Conservation (phyloP, 768 basidiomycete genomes). For the Suillus spraguei region DNA sequence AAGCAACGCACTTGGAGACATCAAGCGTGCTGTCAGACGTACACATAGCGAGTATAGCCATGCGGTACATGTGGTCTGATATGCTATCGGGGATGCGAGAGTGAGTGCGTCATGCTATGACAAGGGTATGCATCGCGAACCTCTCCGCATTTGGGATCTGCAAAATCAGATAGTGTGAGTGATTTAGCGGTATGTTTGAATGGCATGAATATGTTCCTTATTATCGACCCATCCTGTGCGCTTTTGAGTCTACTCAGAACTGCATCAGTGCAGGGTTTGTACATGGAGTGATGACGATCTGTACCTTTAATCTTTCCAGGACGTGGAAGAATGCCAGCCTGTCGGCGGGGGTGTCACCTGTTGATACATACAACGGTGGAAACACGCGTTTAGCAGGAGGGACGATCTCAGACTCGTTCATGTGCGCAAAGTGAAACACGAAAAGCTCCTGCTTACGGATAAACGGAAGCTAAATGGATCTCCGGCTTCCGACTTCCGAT, state of each 20-base stretch:
- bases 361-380: slow-evolving; percentile 57
- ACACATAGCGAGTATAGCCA: slow-evolving; percentile 94
- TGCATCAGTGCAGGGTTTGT: slow-evolving; percentile 3
- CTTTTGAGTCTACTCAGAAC: slow-evolving; percentile 77
- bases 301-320: slow-evolving; percentile 87
- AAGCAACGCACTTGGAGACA: slow-evolving; percentile 62
- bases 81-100: slow-evolving; percentile 52
- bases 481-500: slow-evolving; percentile 29
- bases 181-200: slow-evolving; percentile 11
- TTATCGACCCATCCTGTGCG: slow-evolving; percentile 94
- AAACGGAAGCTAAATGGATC: not conserved
- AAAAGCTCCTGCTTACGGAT: not conserved
- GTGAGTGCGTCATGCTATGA: not conserved
- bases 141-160: slow-evolving; percentile 87
- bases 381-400: slow-evolving; percentile 44
- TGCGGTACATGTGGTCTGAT: slow-evolving; percentile 96
- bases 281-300: not conserved
- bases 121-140: slow-evolving; percentile 36
- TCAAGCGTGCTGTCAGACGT: slow-evolving; percentile 74
- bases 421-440: not conserved
- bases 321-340: slow-evolving; percentile 90
- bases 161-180: not conserved
- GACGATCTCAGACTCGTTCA: not conserved
- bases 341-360: slow-evolving; percentile 60
- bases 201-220: slow-evolving; percentile 35